Base-by-base conservation (phyloP, 768 basidiomycete genomes). In the Podaxis sp. region DNA sequence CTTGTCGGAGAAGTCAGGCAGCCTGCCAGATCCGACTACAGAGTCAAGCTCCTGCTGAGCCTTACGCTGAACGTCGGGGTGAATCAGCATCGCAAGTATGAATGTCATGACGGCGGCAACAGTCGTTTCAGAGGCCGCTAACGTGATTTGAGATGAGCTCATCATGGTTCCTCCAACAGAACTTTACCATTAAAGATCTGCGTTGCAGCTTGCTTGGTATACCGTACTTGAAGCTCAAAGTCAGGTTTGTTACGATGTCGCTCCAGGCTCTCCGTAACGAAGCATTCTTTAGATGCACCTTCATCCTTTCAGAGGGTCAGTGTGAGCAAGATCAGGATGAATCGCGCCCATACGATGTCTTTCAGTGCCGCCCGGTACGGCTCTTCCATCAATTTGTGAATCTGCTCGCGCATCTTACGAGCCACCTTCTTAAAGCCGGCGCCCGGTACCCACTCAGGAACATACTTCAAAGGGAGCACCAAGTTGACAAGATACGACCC, bases 21-120 rank as follows among this genome's bases (percentile, higher is more conserved):
- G 38, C 6, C 53, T 50, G 23, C 42, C 32, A 7, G n/a, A 21
- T 2, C 56, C 56, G 14, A 57, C 46, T 4, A 62, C 57, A 11
- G 32, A 18, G 18, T 62, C 62, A 27, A 59, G 11, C 32, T 62
- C 62, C 23, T 52, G 40, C 27, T 59, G 62, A 13, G 55, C 62
- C 25, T 48, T 53, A 1, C 13, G 9, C 25, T 62, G 62, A n/a
- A 59, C 51, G 1, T 28, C 57, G 6, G 62, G 62, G 25, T 28
- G 25, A 5, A 18, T 44, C 13, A 62, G 25, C 62, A 62, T 62
- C 6, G 73, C 68, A 1, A 75, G 72, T 5, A 71, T 69, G 66
- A 77, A 77, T 69, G 74, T 76, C 58, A 74, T 71, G 54, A 76
- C 72, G 50, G 75, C 71, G 6, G 70, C 69, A n/a, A 72, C 67